These are phyloP conservation scores for Phytophthora sp. DNA, from an alignment of 352 stramenopile genomes.

Conservation along the genomic window DNA sequence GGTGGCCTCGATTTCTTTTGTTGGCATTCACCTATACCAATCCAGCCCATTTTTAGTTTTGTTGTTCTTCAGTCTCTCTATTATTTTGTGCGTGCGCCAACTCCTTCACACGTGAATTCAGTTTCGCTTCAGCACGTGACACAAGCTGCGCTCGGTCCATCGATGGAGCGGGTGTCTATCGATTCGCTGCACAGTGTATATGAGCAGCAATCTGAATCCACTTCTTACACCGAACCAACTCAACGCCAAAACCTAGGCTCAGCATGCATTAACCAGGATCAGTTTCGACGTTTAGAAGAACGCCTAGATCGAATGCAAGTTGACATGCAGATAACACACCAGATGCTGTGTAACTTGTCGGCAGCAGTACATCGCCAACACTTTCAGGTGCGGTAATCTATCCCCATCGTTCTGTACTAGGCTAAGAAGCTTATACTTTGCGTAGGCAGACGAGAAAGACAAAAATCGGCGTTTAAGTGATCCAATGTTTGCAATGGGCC, in stretches of 20 bases:
- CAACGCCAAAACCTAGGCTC: neutral
- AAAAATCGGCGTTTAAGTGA: conserved; percentile 2
- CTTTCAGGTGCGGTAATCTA: neutral
- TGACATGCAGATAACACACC: conserved; percentile 2
- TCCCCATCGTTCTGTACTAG: neutral
- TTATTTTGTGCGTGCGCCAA: too few relatives aligned
- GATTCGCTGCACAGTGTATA: neutral
- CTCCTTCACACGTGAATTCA: too few relatives aligned
- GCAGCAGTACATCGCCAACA: conserved; percentile 10
- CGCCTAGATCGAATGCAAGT: conserved; percentile 13
- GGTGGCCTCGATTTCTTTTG: too few relatives aligned
- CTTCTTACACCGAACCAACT: neutral
- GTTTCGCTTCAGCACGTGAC: too few relatives aligned
- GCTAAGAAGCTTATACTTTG: too few relatives aligned
- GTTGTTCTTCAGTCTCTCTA: too few relatives aligned
- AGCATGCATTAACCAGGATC: neutral
- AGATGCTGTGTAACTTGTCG: conserved; percentile 14
- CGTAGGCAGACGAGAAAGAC: too few relatives aligned
- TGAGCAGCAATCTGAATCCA: neutral
- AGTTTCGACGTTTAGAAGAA: conserved; percentile 7
- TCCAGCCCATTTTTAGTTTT: too few relatives aligned
- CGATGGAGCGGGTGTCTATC: neutral
- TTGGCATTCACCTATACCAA: too few relatives aligned
- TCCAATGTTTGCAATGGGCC: neutral
- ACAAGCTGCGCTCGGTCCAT: too few relatives aligned